Base-by-base conservation (phyloP, 2,329 filamentous ascomycete genomes). In the Simplicillium aogashimaense region DNA sequence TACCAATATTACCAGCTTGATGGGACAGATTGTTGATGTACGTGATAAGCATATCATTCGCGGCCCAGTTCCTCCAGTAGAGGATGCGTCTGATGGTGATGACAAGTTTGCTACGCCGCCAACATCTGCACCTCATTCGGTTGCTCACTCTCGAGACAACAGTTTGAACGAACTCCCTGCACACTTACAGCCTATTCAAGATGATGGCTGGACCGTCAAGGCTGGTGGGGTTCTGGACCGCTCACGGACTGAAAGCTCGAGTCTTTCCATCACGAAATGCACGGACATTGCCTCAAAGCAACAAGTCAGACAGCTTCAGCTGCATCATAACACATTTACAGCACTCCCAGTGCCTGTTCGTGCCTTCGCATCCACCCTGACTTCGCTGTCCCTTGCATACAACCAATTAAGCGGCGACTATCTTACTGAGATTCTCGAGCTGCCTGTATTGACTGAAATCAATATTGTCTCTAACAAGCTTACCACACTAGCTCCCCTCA, bases 241-340 rank as follows among this genome's bases (percentile, higher is more conserved):
- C 39, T 84, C 83, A 2, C 75, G 76, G 34, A 81, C 81, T 0
- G 69, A 80, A 43, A 77, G 73, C 3, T 71, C 76, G 7, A 73
- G 73, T 6, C 63, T 82, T 17, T 71, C 79, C 40, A 70, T 76
- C 0, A 69, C 76, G 2, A 63, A 72, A 14, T 76, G 64, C 54
- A 79, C 71, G 41, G 72, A 64, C 53, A 61, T 76, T 18, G 74
- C 76, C 1, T 64, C 65, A 4, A 68, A 53, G 44, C 75, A 70
- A 54, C 70, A 56, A 33, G 67, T 72, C 42, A 69, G 57, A 31
- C 69, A 76, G 35, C 59, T 92, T 2, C 77, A 82, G 45, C 67
- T 95, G 31, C 81, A 89, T 40, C 80, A 86, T 54, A 97, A 95
- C 56, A 68, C 77, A 2, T 76, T 95, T 41, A 73, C 75, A 0